Evolutionary conservation across 805 yeast genomes (phyloP), one percentile per base, ranked within the genome.

Genomic region (Teunomyces panamensis): DNA sequence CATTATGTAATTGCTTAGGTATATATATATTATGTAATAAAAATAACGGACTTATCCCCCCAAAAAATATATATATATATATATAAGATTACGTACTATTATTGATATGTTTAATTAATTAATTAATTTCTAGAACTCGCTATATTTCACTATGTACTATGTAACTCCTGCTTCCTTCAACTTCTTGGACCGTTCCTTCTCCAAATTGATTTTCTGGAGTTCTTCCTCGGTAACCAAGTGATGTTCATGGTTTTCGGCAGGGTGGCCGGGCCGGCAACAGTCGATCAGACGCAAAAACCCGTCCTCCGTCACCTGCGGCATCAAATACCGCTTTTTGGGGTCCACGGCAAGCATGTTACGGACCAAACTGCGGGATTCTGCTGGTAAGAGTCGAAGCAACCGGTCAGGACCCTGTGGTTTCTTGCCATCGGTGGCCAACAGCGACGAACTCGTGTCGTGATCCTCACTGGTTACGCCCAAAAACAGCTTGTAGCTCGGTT

Each of bases 401-500:
- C 49, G 34, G n/a, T 47, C 49, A 5, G 49, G 49, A 3, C 49
- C 49, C 9, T 49, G 45, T 13, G 43, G 28, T 24, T 17, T 35
- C 27, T 37, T 44, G 5, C 44, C 42, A n/a, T 44, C 44, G 20
- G 43, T 41, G 7, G 46, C 17, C n/a, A 48, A 24, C 37, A 37
- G 45, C 35, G 42, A 26, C 16, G 36, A 42, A 16, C 44, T 44
- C 37, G 39, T 26, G 26, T 29, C 42, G 28, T 39, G 32, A 6
- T 42, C 36, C 39, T 17, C 24, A 27, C 47, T 46, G 20, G 37
- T 54, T 59, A 59, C 39, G 43, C 63, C 56, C 24, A 77, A 68
- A 60, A 85, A 92, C 51, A 88, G 75, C 48, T 81, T 77, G 71
- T 78, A 92, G 4, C 94, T 83, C 46, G 82, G 82, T 63, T 91